Conservation (phyloP, 1,284 basidiomycete species). For the Pyrrhoderma lamaoense region DNA sequence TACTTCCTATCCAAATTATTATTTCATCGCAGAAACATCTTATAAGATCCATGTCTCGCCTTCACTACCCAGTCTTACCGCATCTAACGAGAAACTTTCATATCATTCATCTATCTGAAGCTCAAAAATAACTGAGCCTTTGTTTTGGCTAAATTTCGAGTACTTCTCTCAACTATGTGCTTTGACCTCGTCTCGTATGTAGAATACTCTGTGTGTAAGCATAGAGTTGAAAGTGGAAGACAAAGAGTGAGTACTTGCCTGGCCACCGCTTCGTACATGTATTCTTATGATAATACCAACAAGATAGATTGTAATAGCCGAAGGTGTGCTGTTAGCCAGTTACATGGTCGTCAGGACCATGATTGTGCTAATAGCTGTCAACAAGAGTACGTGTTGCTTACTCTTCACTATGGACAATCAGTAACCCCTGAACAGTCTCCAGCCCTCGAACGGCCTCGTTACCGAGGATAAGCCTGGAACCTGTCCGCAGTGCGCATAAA, state of each 20-base stretch:
- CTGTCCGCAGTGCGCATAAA: conserved; percentile 6
- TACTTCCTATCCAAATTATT: too few species aligned
- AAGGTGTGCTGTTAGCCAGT: conserved; percentile 32
- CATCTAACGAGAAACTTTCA: too few species aligned
- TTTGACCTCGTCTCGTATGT: conserved; percentile 31
- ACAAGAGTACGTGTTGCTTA: conserved; percentile 28
- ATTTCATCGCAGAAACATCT: too few species aligned
- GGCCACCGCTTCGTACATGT: background rate
- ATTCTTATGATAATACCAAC: background rate
- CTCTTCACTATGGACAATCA: background rate
- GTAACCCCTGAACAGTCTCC: conserved; percentile 1
- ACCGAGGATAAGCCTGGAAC: conserved; percentile 9
- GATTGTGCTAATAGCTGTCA: conserved; percentile 32
- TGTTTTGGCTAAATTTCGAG: background rate
- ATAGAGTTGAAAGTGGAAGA: conserved; percentile 28
- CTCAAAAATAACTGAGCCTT: background rate
- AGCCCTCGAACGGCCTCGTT: conserved; percentile 9
- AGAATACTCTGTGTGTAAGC: conserved; percentile 30
- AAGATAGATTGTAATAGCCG: conserved; percentile 41
- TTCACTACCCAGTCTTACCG: too few species aligned
- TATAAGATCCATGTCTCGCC: too few species aligned
- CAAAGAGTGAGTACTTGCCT: conserved; percentile 32
- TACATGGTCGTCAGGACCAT: conserved; percentile 31
- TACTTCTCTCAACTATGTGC: conserved; percentile 33
- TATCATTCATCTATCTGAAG: too few species aligned